A percentile compares a stretch with the other conserved stretches of the same genome.
phyloP scores from a whole-genome alignment of 2,329 filamentous ascomycete genomes.

The Macrophomina phaseolina region DNA sequence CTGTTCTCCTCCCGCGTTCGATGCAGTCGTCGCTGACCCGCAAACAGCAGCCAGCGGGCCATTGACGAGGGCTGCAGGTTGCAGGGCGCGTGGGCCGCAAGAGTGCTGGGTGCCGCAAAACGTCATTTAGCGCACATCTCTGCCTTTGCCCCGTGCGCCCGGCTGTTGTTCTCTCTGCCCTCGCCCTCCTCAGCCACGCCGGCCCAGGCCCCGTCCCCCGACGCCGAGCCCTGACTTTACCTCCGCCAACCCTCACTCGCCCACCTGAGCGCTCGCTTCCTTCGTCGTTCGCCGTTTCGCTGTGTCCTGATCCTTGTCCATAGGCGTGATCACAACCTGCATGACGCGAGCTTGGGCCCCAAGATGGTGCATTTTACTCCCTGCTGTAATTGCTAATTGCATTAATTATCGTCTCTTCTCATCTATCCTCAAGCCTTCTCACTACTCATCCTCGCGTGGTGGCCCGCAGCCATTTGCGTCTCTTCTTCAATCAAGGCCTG shows the following conservation, averaged over 20 bases:
- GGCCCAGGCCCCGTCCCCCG: not conserved
- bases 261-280: not conserved
- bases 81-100: not conserved
- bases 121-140: slow-evolving; percentile 2
- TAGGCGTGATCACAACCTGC: too few species aligned
- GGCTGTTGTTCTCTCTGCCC: not conserved
- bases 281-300: too few species aligned
- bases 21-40: not conserved
- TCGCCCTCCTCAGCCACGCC: not conserved
- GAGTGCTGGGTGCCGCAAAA: slow-evolving; percentile 3
- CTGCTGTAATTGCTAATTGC: too few species aligned
- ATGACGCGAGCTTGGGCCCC: too few species aligned
- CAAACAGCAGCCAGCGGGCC: not conserved
- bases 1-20: not conserved
- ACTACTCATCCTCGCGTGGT: slow-evolving; percentile 2
- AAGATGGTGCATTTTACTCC: too few species aligned
- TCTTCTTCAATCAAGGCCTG: slow-evolving; percentile 10
- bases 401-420: not conserved
- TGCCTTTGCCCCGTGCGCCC: slow-evolving; percentile 3
- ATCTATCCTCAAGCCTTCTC: not conserved
- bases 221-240: not conserved
- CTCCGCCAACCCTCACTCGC: not conserved
- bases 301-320: not conserved
- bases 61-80: not conserved
- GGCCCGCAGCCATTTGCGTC: not conserved